Percentiles rank a stretch among this genome's conserved stretches.
Conservation (phyloP, 2,329 filamentous ascomycete species). For the Triangularia setosa region DNA sequence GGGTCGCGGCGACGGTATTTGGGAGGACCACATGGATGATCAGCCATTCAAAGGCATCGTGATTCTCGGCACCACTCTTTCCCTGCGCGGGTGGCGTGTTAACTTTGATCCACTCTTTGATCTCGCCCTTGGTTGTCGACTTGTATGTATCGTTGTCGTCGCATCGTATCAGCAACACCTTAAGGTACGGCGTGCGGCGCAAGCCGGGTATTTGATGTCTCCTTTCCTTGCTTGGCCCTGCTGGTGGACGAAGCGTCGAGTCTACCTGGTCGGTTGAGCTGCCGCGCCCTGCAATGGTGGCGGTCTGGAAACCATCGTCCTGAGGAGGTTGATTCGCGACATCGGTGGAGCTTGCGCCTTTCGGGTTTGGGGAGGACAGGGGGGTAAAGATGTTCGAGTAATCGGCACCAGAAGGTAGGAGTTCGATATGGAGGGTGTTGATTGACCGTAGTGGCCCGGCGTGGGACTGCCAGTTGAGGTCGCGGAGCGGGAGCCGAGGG, state of each 20-base stretch:
- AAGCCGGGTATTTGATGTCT: slow-evolving; percentile 94
- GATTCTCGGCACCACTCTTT: slow-evolving; percentile 69
- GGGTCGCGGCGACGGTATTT: slow-evolving; percentile 74
- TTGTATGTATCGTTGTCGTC: slow-evolving; percentile 97
- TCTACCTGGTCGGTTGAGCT: slow-evolving; percentile 39
- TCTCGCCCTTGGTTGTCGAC: slow-evolving; percentile 66
- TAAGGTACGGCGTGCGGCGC: slow-evolving; percentile 88
- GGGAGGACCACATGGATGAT: slow-evolving; percentile 90
- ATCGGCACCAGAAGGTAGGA: slow-evolving; percentile 62
- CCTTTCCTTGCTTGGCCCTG: slow-evolving; percentile 49
- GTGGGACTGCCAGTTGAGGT: slow-evolving; percentile 96
- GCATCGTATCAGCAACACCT: slow-evolving; percentile 82
- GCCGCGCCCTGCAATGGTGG: slow-evolving; percentile 43
- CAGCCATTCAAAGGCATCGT: slow-evolving; percentile 95
- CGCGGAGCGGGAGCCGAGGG: slow-evolving; percentile 76
- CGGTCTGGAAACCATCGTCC: slow-evolving; percentile 61
- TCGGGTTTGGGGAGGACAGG: slow-evolving; percentile 32
- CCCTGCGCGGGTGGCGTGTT: slow-evolving; percentile 59
- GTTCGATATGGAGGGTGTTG: slow-evolving; percentile 83
- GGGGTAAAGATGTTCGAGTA: slow-evolving; percentile 36
- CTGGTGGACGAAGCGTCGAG: slow-evolving; percentile 31
- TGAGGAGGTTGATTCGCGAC: slow-evolving; percentile 32
- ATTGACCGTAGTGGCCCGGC: slow-evolving; percentile 89
- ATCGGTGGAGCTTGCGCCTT: slow-evolving; percentile 26
- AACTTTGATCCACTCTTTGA: slow-evolving; percentile 87